Conservation (phyloP, 352 stramenopile genomes). For the Aphanomyces euteiches region DNA sequence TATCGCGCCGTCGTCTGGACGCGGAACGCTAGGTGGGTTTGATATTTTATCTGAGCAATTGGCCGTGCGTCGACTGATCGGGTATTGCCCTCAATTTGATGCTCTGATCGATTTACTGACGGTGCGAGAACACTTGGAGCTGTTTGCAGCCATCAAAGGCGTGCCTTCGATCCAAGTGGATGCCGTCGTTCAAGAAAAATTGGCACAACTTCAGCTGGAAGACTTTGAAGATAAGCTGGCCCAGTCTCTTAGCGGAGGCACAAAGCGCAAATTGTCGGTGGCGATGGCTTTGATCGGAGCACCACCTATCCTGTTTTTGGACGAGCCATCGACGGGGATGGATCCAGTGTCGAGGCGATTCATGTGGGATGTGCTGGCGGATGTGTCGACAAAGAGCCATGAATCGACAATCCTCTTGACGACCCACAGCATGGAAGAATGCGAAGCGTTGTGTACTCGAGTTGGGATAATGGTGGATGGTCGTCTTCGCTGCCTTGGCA, state of each 20-base stretch:
- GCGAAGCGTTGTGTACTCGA: constrained; percentile 91
- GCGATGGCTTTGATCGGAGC: constrained; percentile 93
- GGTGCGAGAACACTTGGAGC: constrained; percentile 81
- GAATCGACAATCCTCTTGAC: constrained; percentile 85
- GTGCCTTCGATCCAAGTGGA: constrained; percentile 45
- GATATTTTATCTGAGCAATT: constrained; percentile 56
- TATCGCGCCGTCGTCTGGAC: constrained; percentile 29
- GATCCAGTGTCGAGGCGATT: constrained; percentile 90
- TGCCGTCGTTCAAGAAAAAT: constrained; percentile 62
- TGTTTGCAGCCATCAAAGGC: constrained; percentile 91
- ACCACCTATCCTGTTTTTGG: constrained; percentile 83
- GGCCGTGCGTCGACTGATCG: constrained; percentile 59
- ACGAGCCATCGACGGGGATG: constrained; percentile 91
- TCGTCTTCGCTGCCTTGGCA: constrained; percentile 77
- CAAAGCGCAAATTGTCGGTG: constrained; percentile 94
- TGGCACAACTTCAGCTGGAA: constrained; percentile 76
- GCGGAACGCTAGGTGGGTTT: constrained; percentile 45
- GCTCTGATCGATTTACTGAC: constrained; percentile 80
- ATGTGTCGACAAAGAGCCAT: constrained; percentile 58
- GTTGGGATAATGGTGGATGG: constrained; percentile 92
- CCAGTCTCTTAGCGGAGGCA: constrained; percentile 81
- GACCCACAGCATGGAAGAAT: constrained; percentile 96
- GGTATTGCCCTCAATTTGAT: constrained; percentile 89
- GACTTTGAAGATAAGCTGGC: constrained; percentile 81
- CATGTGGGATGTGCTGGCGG: constrained; percentile 90